Evolutionary conservation across 192 early-diverging fungal genomes (phyloP).

Genomic region (Funneliformis geosporum): DNA sequence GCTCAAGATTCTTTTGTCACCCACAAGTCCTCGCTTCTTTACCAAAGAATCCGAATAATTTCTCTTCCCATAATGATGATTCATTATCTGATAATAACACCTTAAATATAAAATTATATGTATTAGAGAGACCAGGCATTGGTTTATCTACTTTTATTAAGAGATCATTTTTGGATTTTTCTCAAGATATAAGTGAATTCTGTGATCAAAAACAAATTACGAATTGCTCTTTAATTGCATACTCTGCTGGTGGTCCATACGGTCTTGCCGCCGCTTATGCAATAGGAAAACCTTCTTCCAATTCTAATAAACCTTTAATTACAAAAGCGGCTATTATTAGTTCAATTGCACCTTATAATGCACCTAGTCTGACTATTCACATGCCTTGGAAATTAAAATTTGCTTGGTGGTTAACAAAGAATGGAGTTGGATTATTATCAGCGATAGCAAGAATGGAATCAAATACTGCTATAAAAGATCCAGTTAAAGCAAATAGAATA

Average conservation of each 20-base stretch:
- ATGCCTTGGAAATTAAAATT: constrained; percentile 33
- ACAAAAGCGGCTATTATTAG: constrained; percentile 31
- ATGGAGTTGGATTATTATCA: constrained; percentile 13
- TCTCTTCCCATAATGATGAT: not conserved
- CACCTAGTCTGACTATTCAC: not conserved
- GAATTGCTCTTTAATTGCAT: constrained; percentile 24
- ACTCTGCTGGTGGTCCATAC: constrained; percentile 33
- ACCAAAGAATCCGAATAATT: too few species aligned
- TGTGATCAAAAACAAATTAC: constrained; percentile 28
- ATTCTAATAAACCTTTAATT: not conserved
- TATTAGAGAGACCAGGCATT: constrained; percentile 35
- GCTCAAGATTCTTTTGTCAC: constrained; percentile 31
- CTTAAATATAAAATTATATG: constrained; percentile 19
- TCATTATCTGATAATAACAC: constrained; percentile 7
- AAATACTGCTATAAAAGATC: not conserved
- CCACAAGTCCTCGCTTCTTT: constrained; percentile 16
- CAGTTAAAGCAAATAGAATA: constrained; percentile 1
- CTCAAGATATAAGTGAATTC: constrained; percentile 29
- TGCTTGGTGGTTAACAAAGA: constrained; percentile 29
- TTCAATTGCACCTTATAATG: constrained; percentile 23
- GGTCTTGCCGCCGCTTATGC: constrained; percentile 25
- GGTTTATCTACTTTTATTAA: constrained; percentile 32
- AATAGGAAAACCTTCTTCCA: constrained; percentile 5
- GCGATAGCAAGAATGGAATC: constrained; percentile 21
- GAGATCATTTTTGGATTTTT: constrained; percentile 28